Conservation (phyloP, 805 yeast species). For the Cyberlindnera meyerae region DNA sequence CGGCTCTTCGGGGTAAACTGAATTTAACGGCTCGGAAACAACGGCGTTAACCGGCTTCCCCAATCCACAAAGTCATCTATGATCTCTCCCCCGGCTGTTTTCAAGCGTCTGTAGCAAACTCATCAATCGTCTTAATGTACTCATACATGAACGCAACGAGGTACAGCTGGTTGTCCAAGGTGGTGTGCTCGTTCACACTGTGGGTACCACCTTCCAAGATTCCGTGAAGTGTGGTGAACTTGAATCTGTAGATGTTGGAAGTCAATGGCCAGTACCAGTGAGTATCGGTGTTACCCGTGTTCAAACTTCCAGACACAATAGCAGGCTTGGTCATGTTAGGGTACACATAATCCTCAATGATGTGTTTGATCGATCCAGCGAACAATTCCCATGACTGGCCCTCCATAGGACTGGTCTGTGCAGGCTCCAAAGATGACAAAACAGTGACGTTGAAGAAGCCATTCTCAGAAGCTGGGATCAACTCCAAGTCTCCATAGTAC, state of each 20-base stretch:
- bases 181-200: slow-evolving; percentile 54
- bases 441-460: slow-evolving; percentile 37
- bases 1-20: too few relatives aligned
- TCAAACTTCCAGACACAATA: slow-evolving; percentile 51
- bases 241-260: slow-evolving; percentile 54
- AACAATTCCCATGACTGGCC: slow-evolving; percentile 49
- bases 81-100: too few relatives aligned
- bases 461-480: slow-evolving; percentile 19
- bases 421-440: slow-evolving; percentile 37
- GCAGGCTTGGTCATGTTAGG: slow-evolving; percentile 31
- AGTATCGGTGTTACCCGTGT: slow-evolving; percentile 73
- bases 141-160: slow-evolving; percentile 46
- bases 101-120: slow-evolving; percentile 10
- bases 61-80: neutral
- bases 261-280: slow-evolving; percentile 59
- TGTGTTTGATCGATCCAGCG: slow-evolving; percentile 58
- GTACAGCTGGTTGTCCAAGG: slow-evolving; percentile 48
- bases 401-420: slow-evolving; percentile 46
- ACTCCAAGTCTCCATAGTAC: slow-evolving; percentile 5
- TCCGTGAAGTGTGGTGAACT: slow-evolving; percentile 40
- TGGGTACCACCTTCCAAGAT: slow-evolving; percentile 38
- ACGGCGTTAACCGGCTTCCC: too few relatives aligned
- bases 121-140: slow-evolving; percentile 41
- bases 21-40: too few relatives aligned
- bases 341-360: slow-evolving; percentile 51